phyloP scores from a whole-genome alignment of 768 basidiomycete genomes.

The Lyophyllum atratum region DNA sequence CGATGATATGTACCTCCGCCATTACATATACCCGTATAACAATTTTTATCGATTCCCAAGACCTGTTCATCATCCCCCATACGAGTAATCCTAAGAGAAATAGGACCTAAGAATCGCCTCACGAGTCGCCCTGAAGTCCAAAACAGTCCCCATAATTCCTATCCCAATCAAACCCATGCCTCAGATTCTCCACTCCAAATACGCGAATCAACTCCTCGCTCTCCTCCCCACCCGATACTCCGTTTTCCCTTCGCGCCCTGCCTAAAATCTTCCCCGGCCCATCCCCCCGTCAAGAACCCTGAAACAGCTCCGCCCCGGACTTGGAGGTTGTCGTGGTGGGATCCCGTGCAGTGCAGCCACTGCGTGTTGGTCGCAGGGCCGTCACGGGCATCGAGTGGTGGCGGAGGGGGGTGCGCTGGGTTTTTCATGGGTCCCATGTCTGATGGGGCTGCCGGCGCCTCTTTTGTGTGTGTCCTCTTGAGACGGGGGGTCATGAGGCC shows the following conservation, averaged over 20 bases:
- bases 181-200: constrained; percentile 79
- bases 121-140: constrained; percentile 45
- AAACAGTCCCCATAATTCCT: constrained; percentile 63
- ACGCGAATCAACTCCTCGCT: constrained; percentile 52
- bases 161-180: constrained; percentile 72
- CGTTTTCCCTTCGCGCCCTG: constrained; percentile 73
- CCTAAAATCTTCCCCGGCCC: constrained; percentile 61
- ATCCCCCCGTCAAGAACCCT: constrained; percentile 55
- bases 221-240: constrained; percentile 49
- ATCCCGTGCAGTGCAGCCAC: constrained; percentile 78
- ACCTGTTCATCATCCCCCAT: too few species aligned
- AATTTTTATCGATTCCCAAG: too few species aligned
- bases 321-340: constrained; percentile 74
- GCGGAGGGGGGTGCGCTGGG: constrained; percentile 74
- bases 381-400: constrained; percentile 85
- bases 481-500: constrained; percentile 73
- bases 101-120: too few species aligned
- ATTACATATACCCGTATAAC: too few species aligned
- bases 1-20: too few species aligned
- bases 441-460: neutral
- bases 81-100: too few species aligned
- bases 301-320: constrained; percentile 47
- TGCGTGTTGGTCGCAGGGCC: constrained; percentile 67
- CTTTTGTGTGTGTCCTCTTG: constrained; percentile 45
- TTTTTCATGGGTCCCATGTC: constrained; percentile 10